Conservation (phyloP, 225 moss, liverwort and hornwort species). For the Lunularia cruciata region DNA sequence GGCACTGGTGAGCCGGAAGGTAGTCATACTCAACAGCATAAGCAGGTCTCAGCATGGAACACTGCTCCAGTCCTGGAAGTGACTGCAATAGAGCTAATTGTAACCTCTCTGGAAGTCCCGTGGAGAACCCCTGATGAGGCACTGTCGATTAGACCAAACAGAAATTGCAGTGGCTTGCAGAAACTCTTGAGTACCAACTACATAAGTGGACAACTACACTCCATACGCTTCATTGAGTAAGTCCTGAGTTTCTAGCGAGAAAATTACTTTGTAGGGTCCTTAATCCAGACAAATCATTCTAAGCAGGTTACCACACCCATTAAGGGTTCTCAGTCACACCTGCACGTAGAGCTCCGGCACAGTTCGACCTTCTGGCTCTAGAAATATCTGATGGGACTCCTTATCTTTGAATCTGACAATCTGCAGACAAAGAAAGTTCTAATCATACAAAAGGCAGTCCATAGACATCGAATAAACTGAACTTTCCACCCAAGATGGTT, state of each 20-base stretch:
- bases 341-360: slow-evolving; percentile 96
- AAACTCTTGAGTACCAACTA: neutral
- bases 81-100: slow-evolving; percentile 77
- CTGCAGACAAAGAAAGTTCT: slow-evolving; percentile 30
- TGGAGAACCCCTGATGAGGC: slow-evolving; percentile 73
- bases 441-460: neutral
- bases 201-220: neutral
- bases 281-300: neutral
- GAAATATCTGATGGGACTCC: slow-evolving; percentile 84
- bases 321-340: slow-evolving; percentile 31
- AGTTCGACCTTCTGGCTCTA: slow-evolving; percentile 86
- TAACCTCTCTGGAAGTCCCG: slow-evolving; percentile 79
- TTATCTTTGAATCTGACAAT: slow-evolving; percentile 96
- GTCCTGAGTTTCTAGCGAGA: too few species aligned
- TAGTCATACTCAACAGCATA: slow-evolving; percentile 97
- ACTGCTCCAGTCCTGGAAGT: slow-evolving; percentile 84
- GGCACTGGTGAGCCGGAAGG: slow-evolving; percentile 86
- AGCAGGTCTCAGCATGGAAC: slow-evolving; percentile 87
- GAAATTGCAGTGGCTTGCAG: neutral
- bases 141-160: slow-evolving; percentile 1
- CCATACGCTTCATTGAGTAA: neutral
- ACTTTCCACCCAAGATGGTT: neutral
- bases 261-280: too few species aligned
- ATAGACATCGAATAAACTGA: neutral
- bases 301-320: too few species aligned